These are phyloP conservation scores for Phytophthora agathidicida DNA, from an alignment of 352 stramenopile genomes.

Conservation along the genomic window DNA sequence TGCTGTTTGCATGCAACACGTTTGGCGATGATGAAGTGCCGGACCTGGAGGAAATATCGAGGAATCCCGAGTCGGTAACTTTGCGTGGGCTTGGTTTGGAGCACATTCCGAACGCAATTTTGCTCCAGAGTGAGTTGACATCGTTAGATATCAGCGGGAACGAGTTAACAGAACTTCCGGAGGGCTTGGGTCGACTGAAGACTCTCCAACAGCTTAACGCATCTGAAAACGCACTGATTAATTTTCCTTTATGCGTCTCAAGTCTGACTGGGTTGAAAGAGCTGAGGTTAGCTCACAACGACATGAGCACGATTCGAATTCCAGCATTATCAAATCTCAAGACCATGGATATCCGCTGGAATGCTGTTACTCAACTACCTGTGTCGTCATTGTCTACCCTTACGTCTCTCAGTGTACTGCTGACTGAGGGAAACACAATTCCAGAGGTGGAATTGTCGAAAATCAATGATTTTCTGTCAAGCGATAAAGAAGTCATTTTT, in stretches of 20 bases:
- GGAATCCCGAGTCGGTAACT: slow-evolving; percentile 8
- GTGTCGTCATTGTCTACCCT: slow-evolving; percentile 1
- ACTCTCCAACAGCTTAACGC: slow-evolving; percentile 51
- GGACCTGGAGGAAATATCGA: not conserved
- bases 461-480: slow-evolving; percentile 26
- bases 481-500: not conserved
- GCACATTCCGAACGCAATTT: slow-evolving; percentile 41
- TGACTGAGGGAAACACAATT: slow-evolving; percentile 34
- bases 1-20: slow-evolving; percentile 39
- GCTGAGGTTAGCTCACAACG: slow-evolving; percentile 65
- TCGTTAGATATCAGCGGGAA: slow-evolving; percentile 62
- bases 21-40: slow-evolving; percentile 31
- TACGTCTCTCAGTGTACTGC: slow-evolving; percentile 15
- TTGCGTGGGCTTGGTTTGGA: slow-evolving; percentile 35
- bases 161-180: slow-evolving; percentile 49
- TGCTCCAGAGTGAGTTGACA: slow-evolving; percentile 39
- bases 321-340: slow-evolving; percentile 33
- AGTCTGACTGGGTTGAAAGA: slow-evolving; percentile 40
- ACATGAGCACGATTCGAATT: slow-evolving; percentile 40
- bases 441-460: slow-evolving; percentile 17
- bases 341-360: slow-evolving; percentile 51
- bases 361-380: slow-evolving; percentile 32
- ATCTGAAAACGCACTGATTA: slow-evolving; percentile 63
- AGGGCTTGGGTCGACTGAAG: slow-evolving; percentile 35
- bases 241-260: slow-evolving; percentile 38